Percentiles rank a stretch among this genome's conserved stretches.
phyloP scores from a whole-genome alignment of 768 basidiomycete genomes.

The Amyloporia xantha region DNA sequence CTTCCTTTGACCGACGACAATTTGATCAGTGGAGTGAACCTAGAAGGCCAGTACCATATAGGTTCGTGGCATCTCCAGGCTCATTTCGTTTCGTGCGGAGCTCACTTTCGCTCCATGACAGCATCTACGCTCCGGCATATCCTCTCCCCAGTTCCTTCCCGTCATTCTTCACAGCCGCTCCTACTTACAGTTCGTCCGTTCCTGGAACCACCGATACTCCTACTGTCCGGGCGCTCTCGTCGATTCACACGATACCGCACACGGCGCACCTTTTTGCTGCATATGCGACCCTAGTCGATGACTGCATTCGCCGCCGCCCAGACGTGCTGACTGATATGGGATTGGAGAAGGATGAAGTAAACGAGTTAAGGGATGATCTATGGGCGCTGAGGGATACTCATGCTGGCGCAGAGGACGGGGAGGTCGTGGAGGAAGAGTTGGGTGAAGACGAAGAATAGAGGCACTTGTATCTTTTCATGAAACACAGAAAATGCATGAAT shows the following conservation, averaged over 20 bases:
- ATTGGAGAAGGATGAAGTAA: slow-evolving; percentile 50
- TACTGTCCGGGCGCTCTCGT: slow-evolving; percentile 30
- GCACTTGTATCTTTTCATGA: no score
- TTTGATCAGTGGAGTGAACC: slow-evolving; percentile 37
- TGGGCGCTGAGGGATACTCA: slow-evolving; percentile 53
- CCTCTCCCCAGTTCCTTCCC: slow-evolving; percentile 61
- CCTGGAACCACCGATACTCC: slow-evolving; percentile 14
- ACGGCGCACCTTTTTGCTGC: slow-evolving; percentile 37
- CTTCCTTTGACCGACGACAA: slow-evolving; percentile 25
- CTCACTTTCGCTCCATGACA: no score
- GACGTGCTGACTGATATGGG: slow-evolving; percentile 28
- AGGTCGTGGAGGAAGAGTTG: slow-evolving; percentile 19
- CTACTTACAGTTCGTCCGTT: slow-evolving; percentile 5
- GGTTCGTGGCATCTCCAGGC: slow-evolving; percentile 27
- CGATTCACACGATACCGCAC: slow-evolving; percentile 36
- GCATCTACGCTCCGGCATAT: slow-evolving; percentile 44
- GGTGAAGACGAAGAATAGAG: slow-evolving; percentile 22
- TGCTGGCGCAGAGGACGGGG: slow-evolving; percentile 23
- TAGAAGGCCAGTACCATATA: slow-evolving; percentile 28
- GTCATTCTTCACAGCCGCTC: slow-evolving; percentile 27
- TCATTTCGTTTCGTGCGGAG: background rate
- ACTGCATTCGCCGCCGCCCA: slow-evolving; percentile 33
- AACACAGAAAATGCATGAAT: background rate
- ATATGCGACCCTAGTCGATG: slow-evolving; percentile 48
- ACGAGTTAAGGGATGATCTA: slow-evolving; percentile 47